Percentiles rank a stretch among this genome's conserved stretches.
Evolutionary conservation across 2,329 filamentous ascomycete species (phyloP).

Genomic region (Exophiala phaeomuriformis): DNA sequence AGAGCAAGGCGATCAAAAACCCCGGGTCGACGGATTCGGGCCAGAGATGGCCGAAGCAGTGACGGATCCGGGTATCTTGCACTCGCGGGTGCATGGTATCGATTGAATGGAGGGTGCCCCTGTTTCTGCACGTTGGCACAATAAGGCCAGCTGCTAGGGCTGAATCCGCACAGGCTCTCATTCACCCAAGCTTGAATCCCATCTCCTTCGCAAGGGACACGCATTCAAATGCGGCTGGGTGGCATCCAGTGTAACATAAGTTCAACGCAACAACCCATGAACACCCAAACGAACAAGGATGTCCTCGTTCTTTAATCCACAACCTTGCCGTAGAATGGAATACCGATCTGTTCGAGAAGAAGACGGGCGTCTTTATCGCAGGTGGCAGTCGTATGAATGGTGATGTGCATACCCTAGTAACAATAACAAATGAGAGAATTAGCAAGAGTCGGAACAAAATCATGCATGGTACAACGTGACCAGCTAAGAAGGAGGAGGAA

Average conservation of each 20-base stretch:
- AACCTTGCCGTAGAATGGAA: constrained; percentile 76
- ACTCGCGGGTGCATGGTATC: no score
- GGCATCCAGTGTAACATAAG: neutral
- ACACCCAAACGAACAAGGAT: neutral
- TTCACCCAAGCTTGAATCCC: no score
- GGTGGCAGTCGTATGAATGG: constrained; percentile 73
- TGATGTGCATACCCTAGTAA: constrained; percentile 68
- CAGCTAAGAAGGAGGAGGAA: neutral
- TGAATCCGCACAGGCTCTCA: no score
- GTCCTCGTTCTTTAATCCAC: constrained; percentile 37
- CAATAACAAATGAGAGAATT: constrained; percentile 26
- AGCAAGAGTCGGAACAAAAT: constrained; percentile 50
- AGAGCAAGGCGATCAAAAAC: no score
- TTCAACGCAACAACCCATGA: neutral
- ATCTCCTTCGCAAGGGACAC: no score
- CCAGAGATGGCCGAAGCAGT: no score
- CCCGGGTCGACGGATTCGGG: no score
- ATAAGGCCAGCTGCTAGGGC: no score
- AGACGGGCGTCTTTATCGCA: constrained; percentile 79
- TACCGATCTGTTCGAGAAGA: constrained; percentile 61
- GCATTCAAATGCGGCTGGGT: no score
- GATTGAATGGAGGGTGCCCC: no score
- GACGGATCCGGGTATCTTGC: no score
- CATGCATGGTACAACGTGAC: neutral
- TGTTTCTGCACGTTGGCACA: no score